Conservation (phyloP, 129 eudicot species). For the Tanacetum coccineum region DNA sequence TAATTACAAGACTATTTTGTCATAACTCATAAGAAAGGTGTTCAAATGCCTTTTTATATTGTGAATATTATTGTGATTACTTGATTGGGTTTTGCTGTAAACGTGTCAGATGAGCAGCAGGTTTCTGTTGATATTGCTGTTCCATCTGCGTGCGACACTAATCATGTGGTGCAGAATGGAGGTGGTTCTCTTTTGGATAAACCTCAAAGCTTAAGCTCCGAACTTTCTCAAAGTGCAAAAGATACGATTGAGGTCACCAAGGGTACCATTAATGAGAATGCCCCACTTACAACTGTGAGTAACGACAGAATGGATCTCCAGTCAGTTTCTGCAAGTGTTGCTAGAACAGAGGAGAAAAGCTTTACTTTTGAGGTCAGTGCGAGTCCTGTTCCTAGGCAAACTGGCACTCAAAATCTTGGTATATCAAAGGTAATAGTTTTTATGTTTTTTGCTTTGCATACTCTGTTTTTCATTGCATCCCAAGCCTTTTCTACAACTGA, state of each 20-base stretch:
- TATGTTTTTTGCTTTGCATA: neutral
- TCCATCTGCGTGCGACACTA: constrained; percentile 19
- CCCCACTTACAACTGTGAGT: constrained; percentile 11
- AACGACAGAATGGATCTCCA: constrained; percentile 14
- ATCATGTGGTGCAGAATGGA: constrained; percentile 29
- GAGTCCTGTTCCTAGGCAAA: constrained; percentile 18
- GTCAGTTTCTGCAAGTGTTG: constrained; percentile 23
- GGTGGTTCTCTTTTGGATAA: constrained; percentile 31
- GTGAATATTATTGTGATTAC: constrained; percentile 22
- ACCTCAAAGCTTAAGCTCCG: constrained; percentile 31
- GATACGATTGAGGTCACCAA: constrained; percentile 24
- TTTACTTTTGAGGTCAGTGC: constrained; percentile 56
- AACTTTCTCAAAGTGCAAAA: constrained; percentile 31
- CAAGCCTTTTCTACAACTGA: neutral
- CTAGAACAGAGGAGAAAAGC: constrained; percentile 41
- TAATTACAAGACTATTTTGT: constrained; percentile 14
- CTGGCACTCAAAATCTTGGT: constrained; percentile 28
- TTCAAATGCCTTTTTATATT: constrained; percentile 18
- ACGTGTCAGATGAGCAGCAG: constrained; percentile 24
- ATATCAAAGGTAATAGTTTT: constrained; percentile 26
- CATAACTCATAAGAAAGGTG: constrained; percentile 10
- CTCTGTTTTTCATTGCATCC: constrained; percentile 1
- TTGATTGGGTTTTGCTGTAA: constrained; percentile 30
- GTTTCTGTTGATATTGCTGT: constrained; percentile 26
- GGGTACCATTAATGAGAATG: constrained; percentile 27